Conservation (phyloP, 164 flowering plant species). For the Vitis cinerea region DNA sequence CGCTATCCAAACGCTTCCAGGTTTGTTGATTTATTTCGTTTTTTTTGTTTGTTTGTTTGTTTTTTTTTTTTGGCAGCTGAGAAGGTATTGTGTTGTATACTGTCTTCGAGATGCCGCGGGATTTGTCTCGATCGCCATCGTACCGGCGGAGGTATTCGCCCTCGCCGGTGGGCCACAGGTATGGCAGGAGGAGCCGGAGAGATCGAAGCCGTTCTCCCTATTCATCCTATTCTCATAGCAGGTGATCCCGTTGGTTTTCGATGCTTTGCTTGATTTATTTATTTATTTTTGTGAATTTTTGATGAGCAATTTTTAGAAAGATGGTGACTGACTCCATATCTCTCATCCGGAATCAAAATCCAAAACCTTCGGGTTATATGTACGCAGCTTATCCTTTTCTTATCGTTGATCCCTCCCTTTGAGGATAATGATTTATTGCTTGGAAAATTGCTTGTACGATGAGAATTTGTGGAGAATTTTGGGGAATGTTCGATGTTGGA, state of each 20-base stretch:
- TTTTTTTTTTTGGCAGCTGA: not conserved
- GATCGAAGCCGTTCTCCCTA: conserved; percentile 69
- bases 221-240: conserved; percentile 49
- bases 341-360: conserved; percentile 15
- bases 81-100: not conserved
- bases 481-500: too few relatives aligned
- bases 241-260: conserved; percentile 61
- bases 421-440: not conserved
- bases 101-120: conserved; percentile 41
- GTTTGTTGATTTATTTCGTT: not conserved
- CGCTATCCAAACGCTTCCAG: too few relatives aligned
- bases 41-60: not conserved
- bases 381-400: conserved; percentile 7
- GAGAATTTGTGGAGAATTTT: too few relatives aligned
- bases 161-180: conserved; percentile 48
- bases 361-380: conserved; percentile 12
- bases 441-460: too few relatives aligned
- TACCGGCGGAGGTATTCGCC: conserved; percentile 61
- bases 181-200: conserved; percentile 65
- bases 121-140: conserved; percentile 54
- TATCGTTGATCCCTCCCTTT: not conserved
- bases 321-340: conserved; percentile 8
- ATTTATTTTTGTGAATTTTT: not conserved
- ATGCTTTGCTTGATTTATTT: conserved; percentile 1
- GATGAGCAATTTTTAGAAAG: conserved; percentile 10